Conservation (phyloP, 345 rosid species). For the Brassica juncea region DNA sequence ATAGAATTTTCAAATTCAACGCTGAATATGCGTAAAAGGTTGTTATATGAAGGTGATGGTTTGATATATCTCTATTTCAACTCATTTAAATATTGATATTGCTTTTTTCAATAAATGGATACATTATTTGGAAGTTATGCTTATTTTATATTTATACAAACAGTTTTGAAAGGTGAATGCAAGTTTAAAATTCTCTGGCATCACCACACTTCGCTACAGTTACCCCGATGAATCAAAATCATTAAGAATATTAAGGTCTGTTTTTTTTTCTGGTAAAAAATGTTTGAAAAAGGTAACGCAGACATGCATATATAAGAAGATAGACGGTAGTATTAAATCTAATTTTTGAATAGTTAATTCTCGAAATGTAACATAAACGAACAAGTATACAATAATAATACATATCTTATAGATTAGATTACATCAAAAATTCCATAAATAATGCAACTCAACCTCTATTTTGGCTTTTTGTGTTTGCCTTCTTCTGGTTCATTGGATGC, state of each 20-base stretch:
- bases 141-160: not conserved
- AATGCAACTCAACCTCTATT: conserved; percentile 50
- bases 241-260: not conserved
- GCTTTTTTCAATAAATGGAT: not conserved
- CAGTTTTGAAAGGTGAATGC: not conserved
- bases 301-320: not conserved
- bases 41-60: not conserved
- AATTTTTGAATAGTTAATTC: not conserved
- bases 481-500: conserved; percentile 31
- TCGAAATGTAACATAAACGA: conserved; percentile 6
- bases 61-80: not conserved
- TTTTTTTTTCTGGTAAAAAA: not conserved
- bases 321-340: not conserved
- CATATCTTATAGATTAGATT: conserved; percentile 29
- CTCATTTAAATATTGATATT: not conserved
- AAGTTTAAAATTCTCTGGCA: not conserved
- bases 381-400: conserved; percentile 33
- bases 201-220: not conserved
- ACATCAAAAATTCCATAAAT: conserved; percentile 32
- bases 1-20: not conserved
- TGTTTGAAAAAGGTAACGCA: not conserved
- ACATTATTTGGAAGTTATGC: not conserved
- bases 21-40: not conserved
- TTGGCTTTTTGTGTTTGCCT: conserved; percentile 52
- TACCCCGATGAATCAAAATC: not conserved